Conservation (phyloP, 768 basidiomycete genomes). For the Asterophora lycoperdoides region DNA sequence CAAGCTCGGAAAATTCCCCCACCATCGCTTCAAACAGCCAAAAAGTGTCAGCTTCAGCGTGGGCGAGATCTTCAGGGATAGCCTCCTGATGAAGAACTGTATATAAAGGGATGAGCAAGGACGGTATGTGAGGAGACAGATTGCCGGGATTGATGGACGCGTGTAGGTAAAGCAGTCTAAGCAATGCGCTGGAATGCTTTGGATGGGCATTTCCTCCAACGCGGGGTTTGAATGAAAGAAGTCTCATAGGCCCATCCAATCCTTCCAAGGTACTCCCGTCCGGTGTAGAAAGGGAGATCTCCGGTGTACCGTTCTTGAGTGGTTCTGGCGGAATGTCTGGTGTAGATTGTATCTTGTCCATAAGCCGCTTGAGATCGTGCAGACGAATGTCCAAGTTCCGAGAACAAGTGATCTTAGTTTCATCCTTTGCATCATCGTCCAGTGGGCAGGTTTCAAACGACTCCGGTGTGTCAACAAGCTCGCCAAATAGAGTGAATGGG, state of each 20-base stretch:
- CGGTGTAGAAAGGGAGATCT: slow-evolving; percentile 36
- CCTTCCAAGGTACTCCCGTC: slow-evolving; percentile 23
- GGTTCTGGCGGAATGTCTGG: slow-evolving; percentile 36
- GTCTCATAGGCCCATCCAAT: slow-evolving; percentile 34
- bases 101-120: slow-evolving; percentile 68
- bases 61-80: slow-evolving; percentile 53
- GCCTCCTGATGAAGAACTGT: slow-evolving; percentile 57
- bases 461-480: slow-evolving; percentile 53
- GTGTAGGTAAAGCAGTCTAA: slow-evolving; percentile 71
- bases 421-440: slow-evolving; percentile 40
- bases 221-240: slow-evolving; percentile 44
- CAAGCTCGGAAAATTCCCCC: slow-evolving; percentile 70
- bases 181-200: slow-evolving; percentile 56
- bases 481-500: slow-evolving; percentile 44
- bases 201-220: slow-evolving; percentile 47
- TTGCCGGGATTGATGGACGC: slow-evolving; percentile 67
- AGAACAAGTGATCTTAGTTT: slow-evolving; percentile 46
- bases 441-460: slow-evolving; percentile 43
- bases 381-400: slow-evolving; percentile 53
- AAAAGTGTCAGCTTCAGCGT: slow-evolving; percentile 77
- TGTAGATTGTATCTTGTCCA: slow-evolving; percentile 30
- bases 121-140: slow-evolving; percentile 62
- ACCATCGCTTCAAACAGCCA: slow-evolving; percentile 77
- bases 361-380: slow-evolving; percentile 32
- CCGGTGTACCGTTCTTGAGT: slow-evolving; percentile 25